Evolutionary conservation across 306 rosid genomes (phyloP).

Genomic region (Hippophae gyantsensis): DNA sequence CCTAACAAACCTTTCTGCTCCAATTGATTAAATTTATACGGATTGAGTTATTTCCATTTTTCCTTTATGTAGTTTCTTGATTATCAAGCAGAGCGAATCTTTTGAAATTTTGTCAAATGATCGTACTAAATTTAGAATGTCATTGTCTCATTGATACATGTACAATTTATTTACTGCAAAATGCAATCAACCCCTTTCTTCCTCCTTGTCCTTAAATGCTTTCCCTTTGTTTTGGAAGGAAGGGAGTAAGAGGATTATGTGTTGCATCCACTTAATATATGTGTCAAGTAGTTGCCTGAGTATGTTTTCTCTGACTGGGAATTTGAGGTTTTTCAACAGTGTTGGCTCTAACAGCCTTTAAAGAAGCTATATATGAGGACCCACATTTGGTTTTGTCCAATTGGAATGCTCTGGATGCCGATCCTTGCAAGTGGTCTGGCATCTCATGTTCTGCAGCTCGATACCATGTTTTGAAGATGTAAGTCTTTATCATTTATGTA

Average conservation of each 20-base stretch:
- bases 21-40: neutral
- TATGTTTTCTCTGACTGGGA: constrained; percentile 11
- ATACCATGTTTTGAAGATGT: constrained; percentile 66
- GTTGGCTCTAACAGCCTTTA: constrained; percentile 47
- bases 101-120: constrained; percentile 6
- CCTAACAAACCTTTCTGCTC: neutral
- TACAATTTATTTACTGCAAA: constrained; percentile 2
- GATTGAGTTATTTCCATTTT: constrained; percentile 12
- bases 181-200: neutral
- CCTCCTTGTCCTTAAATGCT: too few relatives aligned
- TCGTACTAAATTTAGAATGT: constrained; percentile 5
- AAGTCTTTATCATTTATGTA: constrained; percentile 19
- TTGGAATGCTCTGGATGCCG: constrained; percentile 53
- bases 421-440: constrained; percentile 78
- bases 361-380: constrained; percentile 61
- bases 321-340: constrained; percentile 32
- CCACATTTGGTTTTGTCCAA: constrained; percentile 46
- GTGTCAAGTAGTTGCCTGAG: constrained; percentile 7
- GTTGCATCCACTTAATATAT: neutral
- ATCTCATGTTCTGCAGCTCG: constrained; percentile 42
- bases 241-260: neutral
- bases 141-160: neutral
- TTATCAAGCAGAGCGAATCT: neutral
- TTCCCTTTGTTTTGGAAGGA: too few relatives aligned
- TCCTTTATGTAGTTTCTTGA: constrained; percentile 7